Conservation (phyloP, 2,329 filamentous ascomycete genomes). For the Monilinia vaccinii-corymbosi region DNA sequence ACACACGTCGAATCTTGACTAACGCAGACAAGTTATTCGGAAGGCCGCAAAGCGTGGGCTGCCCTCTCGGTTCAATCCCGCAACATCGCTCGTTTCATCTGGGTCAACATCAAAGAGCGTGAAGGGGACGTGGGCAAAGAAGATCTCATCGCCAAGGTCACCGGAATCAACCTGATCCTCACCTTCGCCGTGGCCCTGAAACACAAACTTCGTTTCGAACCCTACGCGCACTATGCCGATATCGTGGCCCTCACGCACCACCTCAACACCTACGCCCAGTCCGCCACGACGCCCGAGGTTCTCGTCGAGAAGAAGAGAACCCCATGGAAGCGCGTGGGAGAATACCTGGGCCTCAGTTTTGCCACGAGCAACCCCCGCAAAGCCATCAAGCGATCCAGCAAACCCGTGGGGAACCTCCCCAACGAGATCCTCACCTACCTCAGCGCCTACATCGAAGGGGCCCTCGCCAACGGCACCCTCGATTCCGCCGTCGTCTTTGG, state of each 20-base stretch:
- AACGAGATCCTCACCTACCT: conserved; percentile 72
- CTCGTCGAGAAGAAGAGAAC: conserved; percentile 16
- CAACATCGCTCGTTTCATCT: conserved; percentile 67
- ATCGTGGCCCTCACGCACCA: conserved; percentile 60
- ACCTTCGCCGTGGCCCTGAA: conserved; percentile 72
- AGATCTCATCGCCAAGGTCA: conserved; percentile 59
- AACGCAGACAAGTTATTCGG: conserved; percentile 36
- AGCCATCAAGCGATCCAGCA: conserved; percentile 60
- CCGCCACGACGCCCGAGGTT: conserved; percentile 36
- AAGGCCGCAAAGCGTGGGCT: conserved; percentile 56
- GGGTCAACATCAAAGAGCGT: conserved; percentile 64
- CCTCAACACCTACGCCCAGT: conserved; percentile 64
- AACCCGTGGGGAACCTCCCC: conserved; percentile 73
- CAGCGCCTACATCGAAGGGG: conserved; percentile 31
- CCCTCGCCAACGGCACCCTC: conserved; percentile 30
- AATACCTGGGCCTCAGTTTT: conserved; percentile 69
- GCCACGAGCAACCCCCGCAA: conserved; percentile 72
- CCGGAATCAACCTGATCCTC: conserved; percentile 63
- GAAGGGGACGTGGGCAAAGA: conserved; percentile 50
- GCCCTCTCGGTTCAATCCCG: conserved; percentile 52
- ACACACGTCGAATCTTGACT: neutral
- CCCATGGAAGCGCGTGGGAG: conserved; percentile 53
- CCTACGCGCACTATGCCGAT: conserved; percentile 68
- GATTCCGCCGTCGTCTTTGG: conserved; percentile 22
- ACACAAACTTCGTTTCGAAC: conserved; percentile 77